phyloP scores from a whole-genome alignment of 2,329 filamentous ascomycete species.

The Pseudocercospora macadamiae region DNA sequence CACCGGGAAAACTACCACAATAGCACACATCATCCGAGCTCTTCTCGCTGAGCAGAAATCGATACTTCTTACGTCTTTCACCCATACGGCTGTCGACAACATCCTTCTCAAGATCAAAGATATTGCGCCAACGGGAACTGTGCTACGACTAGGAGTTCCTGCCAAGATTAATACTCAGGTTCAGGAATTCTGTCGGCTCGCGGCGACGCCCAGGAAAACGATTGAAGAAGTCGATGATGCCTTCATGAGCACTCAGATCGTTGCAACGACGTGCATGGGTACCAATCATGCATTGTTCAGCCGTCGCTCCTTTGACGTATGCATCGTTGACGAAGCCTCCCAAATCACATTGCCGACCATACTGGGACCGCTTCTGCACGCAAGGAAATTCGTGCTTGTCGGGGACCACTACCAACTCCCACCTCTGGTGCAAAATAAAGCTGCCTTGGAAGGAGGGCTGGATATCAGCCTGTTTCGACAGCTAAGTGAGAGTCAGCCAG shows the following conservation, averaged over 20 bases:
- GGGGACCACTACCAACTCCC: conserved; percentile 97
- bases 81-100: conserved; percentile 96
- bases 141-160: conserved; percentile 81
- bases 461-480: conserved; percentile 94
- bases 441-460: conserved; percentile 80
- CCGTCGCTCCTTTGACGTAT: conserved; percentile 92
- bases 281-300: conserved; percentile 88
- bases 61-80: conserved; percentile 91
- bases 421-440: conserved; percentile 89
- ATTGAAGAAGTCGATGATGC: conserved; percentile 82
- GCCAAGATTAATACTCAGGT: conserved; percentile 89
- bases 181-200: conserved; percentile 79
- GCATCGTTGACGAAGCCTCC: conserved; percentile 96
- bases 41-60: conserved; percentile 88
- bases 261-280: conserved; percentile 92
- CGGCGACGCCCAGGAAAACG: conserved; percentile 70
- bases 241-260: conserved; percentile 84
- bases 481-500: conserved; percentile 83
- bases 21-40: conserved; percentile 93
- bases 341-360: conserved; percentile 97
- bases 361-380: conserved; percentile 89
- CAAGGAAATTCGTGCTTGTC: conserved; percentile 88
- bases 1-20: conserved; percentile 97
- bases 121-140: conserved; percentile 57
- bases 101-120: conserved; percentile 88